A percentile compares a stretch with the other conserved stretches of the same genome.
These are phyloP conservation scores for Micromonas pusilla DNA, from an alignment of 139 green algal genomes.

Conservation along the genomic window DNA sequence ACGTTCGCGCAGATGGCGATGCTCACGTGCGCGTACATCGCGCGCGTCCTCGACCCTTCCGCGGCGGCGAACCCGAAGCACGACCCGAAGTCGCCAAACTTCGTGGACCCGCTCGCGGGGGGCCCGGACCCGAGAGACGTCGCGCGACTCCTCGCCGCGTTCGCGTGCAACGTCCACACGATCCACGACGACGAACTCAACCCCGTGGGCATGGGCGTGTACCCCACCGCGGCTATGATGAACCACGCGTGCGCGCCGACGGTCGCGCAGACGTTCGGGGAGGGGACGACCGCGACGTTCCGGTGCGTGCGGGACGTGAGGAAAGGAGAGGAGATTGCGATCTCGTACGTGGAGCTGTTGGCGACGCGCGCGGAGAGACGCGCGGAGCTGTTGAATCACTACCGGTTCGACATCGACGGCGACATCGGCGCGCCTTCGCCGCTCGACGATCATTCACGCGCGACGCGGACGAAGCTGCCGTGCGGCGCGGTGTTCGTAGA, in stretches of 20 bases:
- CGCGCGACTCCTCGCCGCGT: conserved; percentile 51
- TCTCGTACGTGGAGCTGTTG: conserved; percentile 61
- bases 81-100: neutral
- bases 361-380: neutral
- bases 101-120: conserved; percentile 3
- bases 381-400: neutral
- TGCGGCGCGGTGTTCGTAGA: neutral
- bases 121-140: neutral
- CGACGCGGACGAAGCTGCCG: neutral
- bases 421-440: neutral
- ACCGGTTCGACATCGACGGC: neutral
- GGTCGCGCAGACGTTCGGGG: conserved; percentile 31
- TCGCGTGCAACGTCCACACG: conserved; percentile 65
- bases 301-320: conserved; percentile 44
- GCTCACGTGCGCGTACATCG: neutral
- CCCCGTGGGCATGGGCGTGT: conserved; percentile 29
- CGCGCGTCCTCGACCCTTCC: neutral
- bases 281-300: neutral
- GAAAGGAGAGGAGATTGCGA: conserved; percentile 58
- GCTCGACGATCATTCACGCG: no score
- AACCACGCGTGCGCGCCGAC: conserved; percentile 2
- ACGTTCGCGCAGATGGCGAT: neutral
- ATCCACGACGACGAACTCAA: conserved; percentile 64
- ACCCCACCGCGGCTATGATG: conserved; percentile 1
- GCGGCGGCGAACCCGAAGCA: neutral